Base-by-base conservation (phyloP, 2,329 filamentous ascomycete species). In the Verticillium alfalfae region DNA sequence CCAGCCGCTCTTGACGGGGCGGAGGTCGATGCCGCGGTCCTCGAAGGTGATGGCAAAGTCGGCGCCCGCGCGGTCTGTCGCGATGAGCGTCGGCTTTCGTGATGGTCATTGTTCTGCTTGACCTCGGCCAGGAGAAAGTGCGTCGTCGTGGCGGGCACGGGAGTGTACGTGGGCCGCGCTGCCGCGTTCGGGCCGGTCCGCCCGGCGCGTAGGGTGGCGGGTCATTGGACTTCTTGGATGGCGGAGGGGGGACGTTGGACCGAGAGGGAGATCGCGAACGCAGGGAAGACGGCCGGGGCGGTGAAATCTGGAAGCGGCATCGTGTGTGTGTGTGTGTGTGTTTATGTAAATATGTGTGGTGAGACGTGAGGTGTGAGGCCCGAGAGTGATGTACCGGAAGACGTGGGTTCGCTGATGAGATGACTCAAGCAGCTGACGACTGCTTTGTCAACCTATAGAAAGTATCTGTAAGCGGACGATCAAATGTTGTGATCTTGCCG, bases 51-150 rank as follows among this genome's bases (percentile, higher is more conserved):
- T 71, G 2, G 80, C 80, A 65, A 82, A 81, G 38, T 77, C 71
- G 22, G 68, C 65, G 49, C 72, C 70, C 49, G 67, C 64, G 39
- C 73, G 69, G 71, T 83, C 80, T 38, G 71, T 70, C 18, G 75
- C 74, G 59, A 82, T 76, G 1, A 82, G 73, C 4, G 80, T 83
- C 6, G 80, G 80, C 64, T 81, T 81, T 78, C 22, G 74, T 81
- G 65, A 83, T 79, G 49, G 80, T 78, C 70, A 77, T 78, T 78
- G 70, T 81, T 73, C 64, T 81, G 73, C 63, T 77, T 77, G 61
- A 81, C 71, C 61, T 81, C 75, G 45, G 76, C 79, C 13, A 82
- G 71, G 41, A 81, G 74, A 65, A 74, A 76, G 74, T 58, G 45
- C 26, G 37, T 39, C 15, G 10, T 66, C 60, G 26, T 63, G 15